Evolutionary conservation across 306 rosid species (phyloP).

Genomic region (Pyrus pyrifolia): DNA sequence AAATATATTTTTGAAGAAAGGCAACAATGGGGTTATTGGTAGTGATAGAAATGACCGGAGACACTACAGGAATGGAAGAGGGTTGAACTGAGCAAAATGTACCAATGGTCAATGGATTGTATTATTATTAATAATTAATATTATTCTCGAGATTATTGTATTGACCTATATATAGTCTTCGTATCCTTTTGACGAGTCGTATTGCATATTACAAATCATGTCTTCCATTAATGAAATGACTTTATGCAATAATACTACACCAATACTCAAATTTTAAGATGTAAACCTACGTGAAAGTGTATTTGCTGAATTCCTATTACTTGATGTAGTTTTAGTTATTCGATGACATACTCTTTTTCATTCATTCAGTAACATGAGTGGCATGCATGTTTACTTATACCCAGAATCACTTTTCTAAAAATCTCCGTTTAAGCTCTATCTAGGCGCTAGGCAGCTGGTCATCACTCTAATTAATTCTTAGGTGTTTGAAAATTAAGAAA

Average conservation of each 20-base stretch:
- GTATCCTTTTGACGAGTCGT: background rate
- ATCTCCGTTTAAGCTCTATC: no score
- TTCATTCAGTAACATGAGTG: background rate
- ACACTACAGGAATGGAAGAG: no score
- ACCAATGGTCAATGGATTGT: background rate
- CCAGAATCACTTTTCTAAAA: no score
- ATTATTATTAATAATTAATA: background rate
- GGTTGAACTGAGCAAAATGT: background rate
- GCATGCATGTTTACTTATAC: background rate
- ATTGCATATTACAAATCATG: background rate
- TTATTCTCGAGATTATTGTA: background rate
- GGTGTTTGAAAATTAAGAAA: no score
- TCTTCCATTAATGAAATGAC: conserved; percentile 10
- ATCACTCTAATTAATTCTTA: no score
- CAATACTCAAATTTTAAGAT: background rate
- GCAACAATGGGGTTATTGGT: background rate
- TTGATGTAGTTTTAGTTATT: background rate
- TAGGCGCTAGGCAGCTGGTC: no score
- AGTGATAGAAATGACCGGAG: no score
- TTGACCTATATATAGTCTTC: background rate
- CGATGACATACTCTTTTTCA: background rate
- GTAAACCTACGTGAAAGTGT: background rate
- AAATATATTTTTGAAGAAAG: background rate
- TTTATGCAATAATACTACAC: background rate
- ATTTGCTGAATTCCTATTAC: background rate